Evolutionary conservation across 169 alveolate species (phyloP).

Genomic region (Plasmodium knowlesi): DNA sequence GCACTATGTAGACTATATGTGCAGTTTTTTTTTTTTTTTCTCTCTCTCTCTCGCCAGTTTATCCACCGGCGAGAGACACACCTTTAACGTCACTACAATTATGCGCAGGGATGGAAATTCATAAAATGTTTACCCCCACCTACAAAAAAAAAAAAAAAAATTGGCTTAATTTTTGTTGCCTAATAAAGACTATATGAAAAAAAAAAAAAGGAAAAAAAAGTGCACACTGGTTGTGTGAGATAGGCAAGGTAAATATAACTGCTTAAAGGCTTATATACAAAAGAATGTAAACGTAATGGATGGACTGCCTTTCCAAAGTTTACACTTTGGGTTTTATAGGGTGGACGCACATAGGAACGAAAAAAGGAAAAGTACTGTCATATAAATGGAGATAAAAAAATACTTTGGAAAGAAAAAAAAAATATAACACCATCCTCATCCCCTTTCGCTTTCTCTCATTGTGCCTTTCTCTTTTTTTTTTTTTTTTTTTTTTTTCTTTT

Average conservation of each 20-base stretch:
- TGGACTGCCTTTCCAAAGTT: neutral
- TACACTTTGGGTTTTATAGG: neutral
- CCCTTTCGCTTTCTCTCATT: neutral
- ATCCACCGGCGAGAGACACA: neutral
- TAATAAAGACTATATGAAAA: neutral
- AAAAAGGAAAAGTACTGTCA: neutral
- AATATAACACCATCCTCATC: neutral
- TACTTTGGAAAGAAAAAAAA: neutral
- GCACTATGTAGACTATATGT: neutral
- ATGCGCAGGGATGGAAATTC: neutral
- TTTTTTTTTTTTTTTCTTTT: neutral
- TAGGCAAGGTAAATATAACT: neutral
- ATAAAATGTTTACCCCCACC: neutral
- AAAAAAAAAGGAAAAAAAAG: neutral
- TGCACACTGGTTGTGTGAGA: neutral
- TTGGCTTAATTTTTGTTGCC: neutral
- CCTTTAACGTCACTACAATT: neutral
- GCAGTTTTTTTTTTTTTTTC: neutral
- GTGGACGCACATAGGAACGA: neutral
- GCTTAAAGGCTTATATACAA: neutral
- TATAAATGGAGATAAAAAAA: neutral
- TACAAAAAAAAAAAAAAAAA: neutral
- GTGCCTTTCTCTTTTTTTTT: too few species aligned
- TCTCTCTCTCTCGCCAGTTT: neutral
- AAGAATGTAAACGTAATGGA: neutral